Base-by-base conservation (phyloP, 2,329 filamentous ascomycete species). In the Pseudopithomyces chartarum region DNA sequence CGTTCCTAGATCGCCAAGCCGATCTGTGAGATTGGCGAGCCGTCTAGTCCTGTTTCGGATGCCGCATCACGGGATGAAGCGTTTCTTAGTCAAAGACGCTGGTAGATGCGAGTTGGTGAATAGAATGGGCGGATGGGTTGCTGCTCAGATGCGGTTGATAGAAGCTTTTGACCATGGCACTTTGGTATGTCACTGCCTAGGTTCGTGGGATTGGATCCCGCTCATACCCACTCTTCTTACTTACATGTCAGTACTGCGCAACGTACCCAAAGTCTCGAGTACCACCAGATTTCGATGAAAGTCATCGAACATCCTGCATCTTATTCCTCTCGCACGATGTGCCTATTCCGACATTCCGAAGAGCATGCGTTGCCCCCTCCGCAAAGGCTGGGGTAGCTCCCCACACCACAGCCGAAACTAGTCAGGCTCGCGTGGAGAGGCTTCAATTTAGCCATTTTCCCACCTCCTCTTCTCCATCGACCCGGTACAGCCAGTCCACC, bases 401-500 rank as follows among this genome's bases (percentile, higher is more conserved):
- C 42, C 42, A 23, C 42, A 46, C 40, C 48, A 55, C 51, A 20
- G 56, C 17, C 33, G 38, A 51, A 20, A 4, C 34, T 20, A 20
- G 8, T 34, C 65, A 58, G 63, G 44, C 51, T 33, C 44, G 56
- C 64, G 66, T 61, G 66, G 68, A 62, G 63, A 48, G 29, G n/a
- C 29, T 17, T 40, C 38, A 52, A 62, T 71, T 70, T 69, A 72
- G 63, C 68, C 68, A 63, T 68, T 67, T 56, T 59, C 36, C 39
- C 56, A 53, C 52, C 29, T 46, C 55, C 52, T 53, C 32, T 42
- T 40, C 57, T 65, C 64, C 65, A 52, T 65, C 64, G 60, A 62
- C 48, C 71, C 69, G 66, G 66, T 50, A 58, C 66, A 65, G 17
- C 68, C 66, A 61, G 13, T 65, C 54, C 66, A 62, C 62, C 64